Evolutionary conservation across 106 monocot species (phyloP), one percentile per base, ranked within the genome.

Genomic region (Acorus gramineus): DNA sequence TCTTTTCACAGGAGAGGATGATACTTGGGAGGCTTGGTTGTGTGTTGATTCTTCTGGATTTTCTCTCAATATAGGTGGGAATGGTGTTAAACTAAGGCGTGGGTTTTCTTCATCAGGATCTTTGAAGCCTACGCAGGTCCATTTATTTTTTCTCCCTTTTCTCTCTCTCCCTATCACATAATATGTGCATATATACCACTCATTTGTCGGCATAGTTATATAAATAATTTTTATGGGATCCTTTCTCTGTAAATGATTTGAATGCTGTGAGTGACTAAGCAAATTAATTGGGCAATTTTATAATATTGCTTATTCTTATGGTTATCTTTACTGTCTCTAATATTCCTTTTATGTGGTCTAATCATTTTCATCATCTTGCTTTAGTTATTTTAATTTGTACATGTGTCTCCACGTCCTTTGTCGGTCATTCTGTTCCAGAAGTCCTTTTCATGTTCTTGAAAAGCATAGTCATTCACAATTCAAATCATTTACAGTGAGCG

Each of bases 1-100:
- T 63, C 90, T 98, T 77, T 98, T 98, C 81, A 98, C 92, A 46
- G 98, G 98, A 58, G 98, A 92, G 69, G 98, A 98, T 79, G 85
- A 83, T 61, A 85, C 85, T 60, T 98, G 98, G 98, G 98, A 98
- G 44, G 92, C 92, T 66, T 92, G 74, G 85, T 77, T 98, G 59
- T 74, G 61, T 44, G 74, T 65, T 79, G 82, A 77, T 50, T 69
- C 48, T 50, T 66, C 84, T 69, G 80, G 84, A 56, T 72, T 80
- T 70, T 46, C 75, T 58, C 50, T 85, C 50, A 77, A 60, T 13
- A 44, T 74, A 9, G 77, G 82, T 47, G 82, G 90, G 61, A 81
- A 73, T 70, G 61, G 67, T 42, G 56, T 86, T 61, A 87, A 84
- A 65, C 57, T 98, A 68, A 98, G 88, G 48, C 98, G 91, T 63